phyloP scores from a whole-genome alignment of 139 green algal species.

The Auxenochlorella protothecoides region DNA sequence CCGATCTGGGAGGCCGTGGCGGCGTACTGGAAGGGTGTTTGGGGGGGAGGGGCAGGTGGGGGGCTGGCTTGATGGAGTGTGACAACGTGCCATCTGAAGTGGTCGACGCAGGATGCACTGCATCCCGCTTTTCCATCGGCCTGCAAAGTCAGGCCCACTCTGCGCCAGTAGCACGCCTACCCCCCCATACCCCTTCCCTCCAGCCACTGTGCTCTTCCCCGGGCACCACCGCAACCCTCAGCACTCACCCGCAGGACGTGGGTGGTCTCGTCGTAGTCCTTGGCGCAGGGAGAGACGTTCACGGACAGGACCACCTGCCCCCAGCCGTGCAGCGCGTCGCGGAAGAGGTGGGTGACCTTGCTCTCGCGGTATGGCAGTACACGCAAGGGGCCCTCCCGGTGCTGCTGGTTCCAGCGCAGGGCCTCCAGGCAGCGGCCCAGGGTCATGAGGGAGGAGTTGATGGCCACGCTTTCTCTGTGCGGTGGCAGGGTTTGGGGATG shows the following conservation, averaged over 20 bases:
- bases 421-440: conserved; percentile 68
- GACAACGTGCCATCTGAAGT: not conserved
- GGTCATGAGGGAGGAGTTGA: conserved; percentile 71
- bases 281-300: conserved; percentile 38
- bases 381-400: conserved; percentile 16
- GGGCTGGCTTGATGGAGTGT: not conserved
- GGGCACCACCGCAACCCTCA: too few species aligned
- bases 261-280: conserved; percentile 61
- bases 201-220: too few species aligned
- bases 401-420: conserved; percentile 65
- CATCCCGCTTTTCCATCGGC: not conserved
- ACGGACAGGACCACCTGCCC: conserved; percentile 62
- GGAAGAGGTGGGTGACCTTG: conserved; percentile 37
- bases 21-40: conserved; percentile 22
- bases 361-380: conserved; percentile 52
- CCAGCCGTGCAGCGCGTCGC: conserved; percentile 55
- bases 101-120: not conserved
- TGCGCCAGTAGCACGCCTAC: too few species aligned
- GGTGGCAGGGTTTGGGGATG: not conserved
- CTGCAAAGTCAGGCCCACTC: too few species aligned
- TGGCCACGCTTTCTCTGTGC: conserved; percentile 59
- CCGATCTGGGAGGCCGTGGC: conserved; percentile 36
- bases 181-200: too few species aligned
- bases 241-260: conserved; percentile 39
- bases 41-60: not conserved